These are phyloP conservation scores for Eragrostis curvula DNA, from an alignment of 176 grass and related monocot species.

Conservation along the genomic window DNA sequence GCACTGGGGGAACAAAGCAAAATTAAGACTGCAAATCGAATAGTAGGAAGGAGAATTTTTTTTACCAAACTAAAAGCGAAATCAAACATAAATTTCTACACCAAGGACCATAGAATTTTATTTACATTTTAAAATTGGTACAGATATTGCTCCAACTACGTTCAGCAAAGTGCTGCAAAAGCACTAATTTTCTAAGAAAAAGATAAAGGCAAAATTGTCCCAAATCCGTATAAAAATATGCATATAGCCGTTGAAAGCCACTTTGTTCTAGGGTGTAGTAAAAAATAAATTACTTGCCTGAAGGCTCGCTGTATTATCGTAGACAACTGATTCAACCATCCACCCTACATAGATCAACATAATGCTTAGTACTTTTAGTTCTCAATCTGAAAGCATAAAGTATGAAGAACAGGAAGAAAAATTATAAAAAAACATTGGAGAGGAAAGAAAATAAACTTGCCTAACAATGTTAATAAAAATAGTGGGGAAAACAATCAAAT, in stretches of 20 bases:
- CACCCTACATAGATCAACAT: not conserved
- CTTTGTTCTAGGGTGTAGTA: no score
- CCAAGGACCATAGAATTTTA: no score
- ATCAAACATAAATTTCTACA: not conserved
- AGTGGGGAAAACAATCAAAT: not conserved
- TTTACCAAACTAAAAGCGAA: not conserved
- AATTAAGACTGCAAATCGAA: not conserved
- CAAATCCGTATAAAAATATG: not conserved
- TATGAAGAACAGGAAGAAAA: not conserved
- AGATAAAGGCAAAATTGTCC: no score
- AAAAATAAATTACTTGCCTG: conserved; percentile 40
- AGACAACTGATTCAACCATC: conserved; percentile 48
- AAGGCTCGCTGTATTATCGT: conserved; percentile 61
- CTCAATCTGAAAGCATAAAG: not conserved
- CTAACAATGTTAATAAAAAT: no score
- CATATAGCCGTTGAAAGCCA: not conserved
- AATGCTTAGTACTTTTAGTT: not conserved
- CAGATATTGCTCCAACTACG: not conserved
- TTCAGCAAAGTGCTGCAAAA: not conserved
- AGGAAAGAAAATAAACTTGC: not conserved
- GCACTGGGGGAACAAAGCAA: conserved; percentile 48
- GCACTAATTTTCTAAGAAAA: no score
- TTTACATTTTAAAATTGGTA: no score
- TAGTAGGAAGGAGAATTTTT: not conserved
- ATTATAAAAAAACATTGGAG: not conserved